phyloP scores from a whole-genome alignment of 495 filamentous ascomycete genomes.

The Pseudevernia furfuracea region DNA sequence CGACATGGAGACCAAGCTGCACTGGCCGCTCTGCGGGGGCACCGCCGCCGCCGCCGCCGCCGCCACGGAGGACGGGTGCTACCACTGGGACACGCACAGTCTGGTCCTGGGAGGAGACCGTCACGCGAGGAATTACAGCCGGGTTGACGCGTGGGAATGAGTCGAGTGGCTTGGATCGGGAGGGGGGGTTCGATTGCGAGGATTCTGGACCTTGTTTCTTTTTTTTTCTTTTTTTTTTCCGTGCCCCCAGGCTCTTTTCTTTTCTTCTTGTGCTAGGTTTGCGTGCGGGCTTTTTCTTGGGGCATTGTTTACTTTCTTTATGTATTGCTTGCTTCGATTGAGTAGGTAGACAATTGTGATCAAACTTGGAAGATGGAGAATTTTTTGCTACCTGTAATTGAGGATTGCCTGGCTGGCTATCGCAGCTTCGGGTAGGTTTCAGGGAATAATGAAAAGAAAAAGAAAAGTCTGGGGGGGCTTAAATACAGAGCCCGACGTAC shows the following conservation, averaged over 20 bases:
- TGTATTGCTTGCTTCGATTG: no score
- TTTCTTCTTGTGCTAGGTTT: no score
- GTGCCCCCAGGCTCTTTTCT: no score
- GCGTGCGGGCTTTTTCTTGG: no score
- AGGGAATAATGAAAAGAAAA: background rate
- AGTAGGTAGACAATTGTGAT: no score
- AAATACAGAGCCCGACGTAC: background rate
- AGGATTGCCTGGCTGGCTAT: no score
- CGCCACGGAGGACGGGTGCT: background rate
- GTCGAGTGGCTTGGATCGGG: no score
- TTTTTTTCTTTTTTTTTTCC: no score
- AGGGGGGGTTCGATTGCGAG: background rate
- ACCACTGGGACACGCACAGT: constrained; percentile 8
- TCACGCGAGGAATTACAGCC: background rate
- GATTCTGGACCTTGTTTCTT: background rate
- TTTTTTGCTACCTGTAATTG: no score
- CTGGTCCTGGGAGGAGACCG: background rate
- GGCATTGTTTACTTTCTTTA: no score
- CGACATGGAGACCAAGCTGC: background rate
- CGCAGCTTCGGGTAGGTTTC: background rate
- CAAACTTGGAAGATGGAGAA: no score
- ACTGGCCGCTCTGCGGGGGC: background rate
- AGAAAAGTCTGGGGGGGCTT: background rate
- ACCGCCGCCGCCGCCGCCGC: no score
- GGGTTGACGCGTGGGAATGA: constrained; percentile 5